phyloP scores from a whole-genome alignment of 169 alveolate genomes.

The Plasmodium reichenowi region DNA sequence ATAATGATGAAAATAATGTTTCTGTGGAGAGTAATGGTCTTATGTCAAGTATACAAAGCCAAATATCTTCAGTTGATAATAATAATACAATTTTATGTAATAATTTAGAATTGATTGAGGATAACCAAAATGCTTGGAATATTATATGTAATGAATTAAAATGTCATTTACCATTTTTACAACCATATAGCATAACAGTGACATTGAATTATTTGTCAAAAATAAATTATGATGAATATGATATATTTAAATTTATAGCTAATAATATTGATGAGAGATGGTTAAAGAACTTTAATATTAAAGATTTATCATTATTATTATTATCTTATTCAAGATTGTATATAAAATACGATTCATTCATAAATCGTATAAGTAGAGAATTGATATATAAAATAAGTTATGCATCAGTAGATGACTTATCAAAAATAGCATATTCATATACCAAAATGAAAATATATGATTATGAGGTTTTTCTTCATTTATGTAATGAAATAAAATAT shows the following conservation, averaged over 20 bases:
- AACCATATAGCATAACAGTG: constrained; percentile 66
- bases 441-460: constrained; percentile 74
- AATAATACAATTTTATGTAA: background rate
- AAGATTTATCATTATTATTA: constrained; percentile 57
- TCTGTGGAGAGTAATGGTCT: background rate
- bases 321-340: constrained; percentile 67
- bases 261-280: constrained; percentile 71
- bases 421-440: constrained; percentile 70
- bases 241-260: constrained; percentile 67
- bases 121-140: constrained; percentile 24
- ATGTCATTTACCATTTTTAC: constrained; percentile 70
- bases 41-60: constrained; percentile 11
- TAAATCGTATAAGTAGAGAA: constrained; percentile 74
- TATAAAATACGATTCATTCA: constrained; percentile 52
- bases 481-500: constrained; percentile 67
- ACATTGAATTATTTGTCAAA: constrained; percentile 69
- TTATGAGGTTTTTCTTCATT: constrained; percentile 75
- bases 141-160: constrained; percentile 55
- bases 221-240: constrained; percentile 71
- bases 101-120: background rate
- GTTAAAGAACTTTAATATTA: constrained; percentile 75
- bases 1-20: background rate
- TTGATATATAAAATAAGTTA: constrained; percentile 72
- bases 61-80: constrained; percentile 1
- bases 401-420: constrained; percentile 40